Evolutionary conservation across 345 rosid species (phyloP).

Genomic region (Odontarrhena argentea): DNA sequence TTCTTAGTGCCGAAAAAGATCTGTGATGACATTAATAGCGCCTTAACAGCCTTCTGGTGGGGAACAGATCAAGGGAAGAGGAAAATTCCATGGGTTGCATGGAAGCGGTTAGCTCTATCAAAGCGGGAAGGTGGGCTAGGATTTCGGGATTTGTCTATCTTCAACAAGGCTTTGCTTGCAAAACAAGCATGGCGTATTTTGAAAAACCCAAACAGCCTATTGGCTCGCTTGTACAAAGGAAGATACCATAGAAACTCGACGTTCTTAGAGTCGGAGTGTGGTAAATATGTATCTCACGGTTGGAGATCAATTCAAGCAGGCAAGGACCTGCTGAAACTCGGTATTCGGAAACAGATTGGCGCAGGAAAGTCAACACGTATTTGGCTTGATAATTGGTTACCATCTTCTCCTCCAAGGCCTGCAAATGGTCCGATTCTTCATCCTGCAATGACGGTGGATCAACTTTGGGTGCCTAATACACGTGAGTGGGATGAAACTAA

Average conservation of each 20-base stretch:
- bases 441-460: too few relatives aligned
- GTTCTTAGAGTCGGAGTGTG: neutral
- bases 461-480: too few relatives aligned
- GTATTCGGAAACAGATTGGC: too few relatives aligned
- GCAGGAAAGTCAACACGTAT: too few relatives aligned
- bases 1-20: neutral
- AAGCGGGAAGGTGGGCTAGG: neutral
- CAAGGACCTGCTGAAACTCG: too few relatives aligned
- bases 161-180: neutral
- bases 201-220: neutral
- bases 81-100: neutral
- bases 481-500: too few relatives aligned
- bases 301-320: neutral
- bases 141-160: neutral
- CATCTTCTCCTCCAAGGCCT: too few relatives aligned
- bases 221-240: neutral
- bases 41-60: neutral
- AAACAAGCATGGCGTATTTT: neutral
- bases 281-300: neutral
- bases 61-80: neutral
- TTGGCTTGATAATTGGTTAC: too few relatives aligned
- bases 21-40: neutral
- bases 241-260: neutral
- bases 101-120: neutral
- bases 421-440: too few relatives aligned